A percentile compares a stretch with the other conserved stretches of the same genome.
phyloP scores from a whole-genome alignment of 192 early-diverging fungal species.

The Podochytrium sp. region DNA sequence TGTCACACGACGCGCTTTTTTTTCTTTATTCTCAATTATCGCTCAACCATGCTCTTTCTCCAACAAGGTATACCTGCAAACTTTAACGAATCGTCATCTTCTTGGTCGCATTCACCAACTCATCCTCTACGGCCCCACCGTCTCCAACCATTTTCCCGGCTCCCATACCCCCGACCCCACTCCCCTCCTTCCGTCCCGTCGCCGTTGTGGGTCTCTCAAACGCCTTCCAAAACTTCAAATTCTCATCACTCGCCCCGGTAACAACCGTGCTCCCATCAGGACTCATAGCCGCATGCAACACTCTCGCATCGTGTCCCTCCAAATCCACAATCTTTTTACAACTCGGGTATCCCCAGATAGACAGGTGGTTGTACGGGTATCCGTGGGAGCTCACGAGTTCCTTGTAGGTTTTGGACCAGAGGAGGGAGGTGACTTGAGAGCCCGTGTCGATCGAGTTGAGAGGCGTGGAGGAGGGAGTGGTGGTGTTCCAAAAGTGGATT shows the following conservation, averaged over 20 bases:
- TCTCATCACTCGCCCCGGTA: conserved; percentile 54
- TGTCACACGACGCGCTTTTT: too few relatives aligned
- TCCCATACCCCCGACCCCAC: neutral
- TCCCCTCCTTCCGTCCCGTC: neutral
- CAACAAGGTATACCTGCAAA: too few relatives aligned
- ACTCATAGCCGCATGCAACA: conserved; percentile 53
- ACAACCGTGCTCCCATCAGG: conserved; percentile 62
- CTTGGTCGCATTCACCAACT: conserved; percentile 36
- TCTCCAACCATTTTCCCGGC: neutral
- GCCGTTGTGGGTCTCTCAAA: conserved; percentile 43
- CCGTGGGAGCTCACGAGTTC: conserved; percentile 60
- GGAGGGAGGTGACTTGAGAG: conserved; percentile 61
- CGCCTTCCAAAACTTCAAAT: conserved; percentile 64
- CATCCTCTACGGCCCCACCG: conserved; percentile 31
- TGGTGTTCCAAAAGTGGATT: conserved; percentile 64
- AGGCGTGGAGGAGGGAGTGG: conserved; percentile 38
- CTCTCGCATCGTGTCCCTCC: conserved; percentile 54
- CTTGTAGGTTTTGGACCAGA: conserved; percentile 61
- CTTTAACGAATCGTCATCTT: conserved; percentile 44
- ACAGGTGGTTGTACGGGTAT: conserved; percentile 55
- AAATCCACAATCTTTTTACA: conserved; percentile 56
- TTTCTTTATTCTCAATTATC: too few relatives aligned
- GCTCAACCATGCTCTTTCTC: too few relatives aligned
- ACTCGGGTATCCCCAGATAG: conserved; percentile 58
- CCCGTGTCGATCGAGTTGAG: conserved; percentile 50